A percentile compares a stretch with the other conserved stretches of the same genome.
phyloP scores from a whole-genome alignment of 176 grass and related monocot species.

The Avena insularis region DNA sequence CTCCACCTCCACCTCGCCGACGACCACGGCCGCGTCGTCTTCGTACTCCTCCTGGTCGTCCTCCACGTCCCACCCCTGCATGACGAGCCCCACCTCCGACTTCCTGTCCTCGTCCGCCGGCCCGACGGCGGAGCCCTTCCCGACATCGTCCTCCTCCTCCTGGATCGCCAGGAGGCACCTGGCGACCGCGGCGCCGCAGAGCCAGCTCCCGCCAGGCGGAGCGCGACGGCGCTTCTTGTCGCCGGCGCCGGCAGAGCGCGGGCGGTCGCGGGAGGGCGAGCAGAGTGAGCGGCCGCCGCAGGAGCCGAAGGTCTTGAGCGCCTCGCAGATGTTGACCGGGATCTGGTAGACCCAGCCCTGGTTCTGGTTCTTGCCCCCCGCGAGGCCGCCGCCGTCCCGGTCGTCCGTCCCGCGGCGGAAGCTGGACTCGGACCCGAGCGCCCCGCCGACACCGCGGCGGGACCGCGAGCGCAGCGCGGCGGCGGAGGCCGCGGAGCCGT shows the following conservation, averaged over 20 bases:
- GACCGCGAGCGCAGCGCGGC: conserved; percentile 73
- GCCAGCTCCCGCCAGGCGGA: conserved; percentile 47
- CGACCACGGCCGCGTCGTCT: conserved; percentile 47
- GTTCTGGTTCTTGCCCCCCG: conserved; percentile 61
- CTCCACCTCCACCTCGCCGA: conserved; percentile 63
- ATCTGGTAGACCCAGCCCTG: conserved; percentile 89
- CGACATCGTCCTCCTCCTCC: conserved; percentile 49
- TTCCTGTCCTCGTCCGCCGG: conserved; percentile 52
- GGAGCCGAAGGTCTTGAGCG: conserved; percentile 78
- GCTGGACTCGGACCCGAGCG: conserved; percentile 61
- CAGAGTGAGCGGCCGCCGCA: conserved; percentile 77
- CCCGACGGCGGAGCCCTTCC: conserved; percentile 51
- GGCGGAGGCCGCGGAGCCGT: conserved; percentile 38
- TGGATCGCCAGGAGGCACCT: conserved; percentile 76
- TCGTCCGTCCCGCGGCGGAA: conserved; percentile 66
- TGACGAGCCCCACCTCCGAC: conserved; percentile 51
- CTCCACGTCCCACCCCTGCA: conserved; percentile 62
- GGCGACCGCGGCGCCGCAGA: conserved; percentile 76
- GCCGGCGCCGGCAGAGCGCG: conserved; percentile 23
- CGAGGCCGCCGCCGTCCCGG: conserved; percentile 56
- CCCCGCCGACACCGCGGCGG: conserved; percentile 45
- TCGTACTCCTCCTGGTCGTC: conserved; percentile 40
- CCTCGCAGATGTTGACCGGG: conserved; percentile 94
- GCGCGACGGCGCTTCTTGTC: conserved; percentile 42
- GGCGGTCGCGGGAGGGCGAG: conserved; percentile 59